Evolutionary conservation across 1,284 basidiomycete genomes (phyloP).

Genomic region (Cryptococcus sp.): DNA sequence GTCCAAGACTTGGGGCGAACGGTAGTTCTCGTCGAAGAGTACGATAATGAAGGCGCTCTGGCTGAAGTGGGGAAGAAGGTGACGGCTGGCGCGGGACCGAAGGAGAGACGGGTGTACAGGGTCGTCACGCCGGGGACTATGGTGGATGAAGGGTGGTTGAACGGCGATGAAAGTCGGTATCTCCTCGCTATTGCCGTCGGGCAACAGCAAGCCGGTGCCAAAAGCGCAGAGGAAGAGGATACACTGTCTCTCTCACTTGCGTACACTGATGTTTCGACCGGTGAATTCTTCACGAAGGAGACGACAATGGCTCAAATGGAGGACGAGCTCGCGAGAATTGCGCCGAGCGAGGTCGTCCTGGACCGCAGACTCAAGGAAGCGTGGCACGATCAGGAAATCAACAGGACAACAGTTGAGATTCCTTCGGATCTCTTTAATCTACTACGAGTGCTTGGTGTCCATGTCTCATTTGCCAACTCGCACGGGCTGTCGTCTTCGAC

Average conservation of each 20-base stretch:
- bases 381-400: constrained; percentile 22
- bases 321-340: constrained; percentile 81
- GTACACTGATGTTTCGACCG: constrained; percentile 94
- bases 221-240: background rate
- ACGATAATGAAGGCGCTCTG: constrained; percentile 54
- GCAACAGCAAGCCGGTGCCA: background rate
- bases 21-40: constrained; percentile 91
- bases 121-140: constrained; percentile 90
- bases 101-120: constrained; percentile 69
- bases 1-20: constrained; percentile 78
- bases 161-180: constrained; percentile 82
- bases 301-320: constrained; percentile 62
- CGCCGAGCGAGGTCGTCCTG: constrained; percentile 79
- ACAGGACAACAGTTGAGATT: background rate
- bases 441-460: constrained; percentile 36
- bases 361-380: constrained; percentile 54
- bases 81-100: constrained; percentile 55
- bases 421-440: constrained; percentile 25
- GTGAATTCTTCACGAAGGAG: constrained; percentile 81
- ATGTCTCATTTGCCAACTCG: constrained; percentile 45
- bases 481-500: constrained; percentile 8
- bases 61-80: constrained; percentile 56
- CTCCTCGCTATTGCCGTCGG: constrained; percentile 67
- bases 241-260: constrained; percentile 62
- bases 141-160: constrained; percentile 83